Evolutionary conservation across 106 monocot genomes (phyloP), one percentile per base, ranked within the genome.

Genomic region (Alisma plantagoaquatica): DNA sequence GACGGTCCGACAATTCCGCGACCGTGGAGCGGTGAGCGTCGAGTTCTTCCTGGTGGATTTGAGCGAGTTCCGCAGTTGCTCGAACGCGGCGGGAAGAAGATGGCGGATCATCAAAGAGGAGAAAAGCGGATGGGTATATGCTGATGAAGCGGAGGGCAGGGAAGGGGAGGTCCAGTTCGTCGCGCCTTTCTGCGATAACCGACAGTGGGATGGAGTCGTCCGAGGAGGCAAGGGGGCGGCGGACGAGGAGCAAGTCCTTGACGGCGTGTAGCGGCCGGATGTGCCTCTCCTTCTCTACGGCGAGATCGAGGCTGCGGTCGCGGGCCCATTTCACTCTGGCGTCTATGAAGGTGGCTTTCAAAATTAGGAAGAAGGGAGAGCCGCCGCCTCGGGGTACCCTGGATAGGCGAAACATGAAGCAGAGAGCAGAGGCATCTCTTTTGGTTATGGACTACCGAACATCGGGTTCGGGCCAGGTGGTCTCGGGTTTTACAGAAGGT

Each of bases 281-380:
- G 63, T 96, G 78, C 49, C 72, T 78, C 60, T 96, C 89, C 58
- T 78, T 84, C 70, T 89, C 89, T 21, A 96, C 81, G 49, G 72
- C 81, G 61, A 78, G 80, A 66, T 96, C 84, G 65, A 89, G 81
- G 54, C 62, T 78, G 29, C 84, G 81, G 69, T 96, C 81, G 11
- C 88, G 84, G 51, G 80, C 67, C 83, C 87, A 93, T 26, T 67
- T 66, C 26, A 93, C 64, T 3, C 77, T 71, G 27, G 83, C 77
- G 64, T 87, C 80, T 38, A 81, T 42, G 84, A 81, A 84, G 50
- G 57, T 46, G 62, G 74, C 64, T n/a, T n/a, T n/a, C n/a, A n/a
- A n/a, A n/a, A n/a, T n/a, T n/a, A n/a, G n/a, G n/a, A n/a, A n/a
- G n/a, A n/a, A n/a, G n/a, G n/a, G n/a, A n/a, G n/a, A n/a, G n/a